phyloP scores from a whole-genome alignment of 1,284 basidiomycete species.

The Rugosomyces carneus region DNA sequence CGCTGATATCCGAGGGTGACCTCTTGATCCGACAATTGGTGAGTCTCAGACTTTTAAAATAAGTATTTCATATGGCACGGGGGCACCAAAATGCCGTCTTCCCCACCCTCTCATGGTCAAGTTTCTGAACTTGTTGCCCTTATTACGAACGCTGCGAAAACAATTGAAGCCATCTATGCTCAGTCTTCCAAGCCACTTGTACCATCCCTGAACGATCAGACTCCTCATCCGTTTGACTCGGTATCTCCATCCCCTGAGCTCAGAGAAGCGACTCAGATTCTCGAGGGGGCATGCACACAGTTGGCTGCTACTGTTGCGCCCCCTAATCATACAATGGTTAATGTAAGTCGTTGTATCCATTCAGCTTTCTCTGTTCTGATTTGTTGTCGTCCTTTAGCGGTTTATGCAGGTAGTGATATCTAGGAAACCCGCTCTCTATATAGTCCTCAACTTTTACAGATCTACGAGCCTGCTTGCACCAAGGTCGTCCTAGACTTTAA shows the following conservation, averaged over 20 bases:
- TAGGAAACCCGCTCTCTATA: neutral
- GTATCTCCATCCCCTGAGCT: slow-evolving; percentile 13
- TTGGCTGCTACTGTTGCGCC: slow-evolving; percentile 20
- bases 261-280: slow-evolving; percentile 19
- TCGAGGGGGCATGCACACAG: slow-evolving; percentile 26
- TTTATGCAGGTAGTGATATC: neutral
- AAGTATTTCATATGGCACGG: too few relatives aligned
- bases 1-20: too few relatives aligned
- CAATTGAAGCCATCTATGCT: slow-evolving; percentile 13
- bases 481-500: slow-evolving; percentile 17
- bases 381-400: neutral
- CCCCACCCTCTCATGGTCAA: neutral
- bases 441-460: neutral
- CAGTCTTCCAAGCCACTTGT: slow-evolving; percentile 12
- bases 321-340: slow-evolving; percentile 19
- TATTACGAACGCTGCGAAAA: slow-evolving; percentile 13
- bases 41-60: too few relatives aligned
- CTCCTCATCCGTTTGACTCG: slow-evolving; percentile 24
- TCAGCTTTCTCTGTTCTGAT: neutral
- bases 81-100: neutral
- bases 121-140: slow-evolving; percentile 11
- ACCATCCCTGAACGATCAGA: slow-evolving; percentile 22
- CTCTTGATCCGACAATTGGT: too few relatives aligned
- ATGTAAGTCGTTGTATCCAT: slow-evolving; percentile 10
- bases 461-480: slow-evolving; percentile 11